A percentile compares a stretch with the other conserved stretches of the same genome.
phyloP scores from a whole-genome alignment of 225 moss, liverwort and hornwort species.

The Marchantia paleacea region DNA sequence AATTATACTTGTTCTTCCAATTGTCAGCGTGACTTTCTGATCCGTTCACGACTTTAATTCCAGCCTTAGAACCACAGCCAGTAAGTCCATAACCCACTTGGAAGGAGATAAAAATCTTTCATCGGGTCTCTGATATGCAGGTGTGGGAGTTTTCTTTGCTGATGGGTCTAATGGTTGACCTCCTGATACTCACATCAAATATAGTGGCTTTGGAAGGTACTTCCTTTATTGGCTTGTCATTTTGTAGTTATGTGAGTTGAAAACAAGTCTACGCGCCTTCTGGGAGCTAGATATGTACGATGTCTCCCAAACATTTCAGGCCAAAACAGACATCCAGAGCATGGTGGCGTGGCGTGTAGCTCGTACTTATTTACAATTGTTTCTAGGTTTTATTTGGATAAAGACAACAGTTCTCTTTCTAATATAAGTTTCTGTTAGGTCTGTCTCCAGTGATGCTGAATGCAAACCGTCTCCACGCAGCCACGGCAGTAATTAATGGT shows the following conservation, averaged over 20 bases:
- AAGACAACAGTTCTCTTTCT: not conserved
- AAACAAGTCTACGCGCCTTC: too few relatives aligned
- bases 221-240: not conserved
- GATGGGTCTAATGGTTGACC: slow-evolving; percentile 79
- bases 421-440: not conserved
- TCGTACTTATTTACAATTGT: too few relatives aligned
- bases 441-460: slow-evolving; percentile 67
- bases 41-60: not conserved
- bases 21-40: not conserved
- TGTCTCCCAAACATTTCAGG: too few relatives aligned
- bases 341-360: too few relatives aligned
- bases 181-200: slow-evolving; percentile 80
- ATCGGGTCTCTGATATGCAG: slow-evolving; percentile 33
- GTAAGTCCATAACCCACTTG: too few relatives aligned
- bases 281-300: too few relatives aligned
- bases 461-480: slow-evolving; percentile 53
- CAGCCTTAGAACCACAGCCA: too few relatives aligned
- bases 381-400: not conserved
- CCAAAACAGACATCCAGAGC: too few relatives aligned
- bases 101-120: too few relatives aligned
- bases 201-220: slow-evolving; percentile 74
- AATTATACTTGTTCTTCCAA: too few relatives aligned
- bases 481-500: slow-evolving; percentile 55
- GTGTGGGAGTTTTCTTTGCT: slow-evolving; percentile 82
- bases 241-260: not conserved